Evolutionary conservation across 345 rosid species (phyloP).

Genomic region (Cardamine resedifolia): DNA sequence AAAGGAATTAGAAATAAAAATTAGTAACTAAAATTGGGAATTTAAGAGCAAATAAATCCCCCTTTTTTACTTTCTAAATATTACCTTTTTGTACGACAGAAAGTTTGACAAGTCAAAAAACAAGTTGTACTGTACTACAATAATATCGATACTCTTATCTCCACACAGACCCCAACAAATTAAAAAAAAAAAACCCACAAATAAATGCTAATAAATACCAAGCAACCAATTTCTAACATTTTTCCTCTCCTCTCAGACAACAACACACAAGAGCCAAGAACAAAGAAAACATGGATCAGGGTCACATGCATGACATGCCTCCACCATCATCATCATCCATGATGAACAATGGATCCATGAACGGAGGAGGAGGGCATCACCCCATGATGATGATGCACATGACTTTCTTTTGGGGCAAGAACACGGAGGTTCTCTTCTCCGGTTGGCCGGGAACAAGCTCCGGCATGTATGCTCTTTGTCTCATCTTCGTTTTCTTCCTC

Average conservation of each 20-base stretch:
- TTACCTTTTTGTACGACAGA: slow-evolving; percentile 22
- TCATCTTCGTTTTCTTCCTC: slow-evolving; percentile 58
- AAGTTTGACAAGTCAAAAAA: slow-evolving; percentile 12
- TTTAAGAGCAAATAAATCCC: neutral
- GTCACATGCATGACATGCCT: slow-evolving; percentile 35
- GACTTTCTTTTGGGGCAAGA: slow-evolving; percentile 77
- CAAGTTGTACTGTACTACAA: slow-evolving; percentile 19
- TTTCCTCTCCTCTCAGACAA: slow-evolving; percentile 15
- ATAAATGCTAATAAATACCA: slow-evolving; percentile 15
- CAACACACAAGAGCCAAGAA: slow-evolving; percentile 20
- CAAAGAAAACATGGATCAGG: slow-evolving; percentile 35
- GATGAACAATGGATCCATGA: slow-evolving; percentile 40
- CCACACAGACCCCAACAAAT: slow-evolving; percentile 21
- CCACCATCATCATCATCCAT: slow-evolving; percentile 35
- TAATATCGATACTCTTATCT: slow-evolving; percentile 16
- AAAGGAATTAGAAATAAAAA: neutral
- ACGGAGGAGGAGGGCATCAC: slow-evolving; percentile 22
- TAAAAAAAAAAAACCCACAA: neutral
- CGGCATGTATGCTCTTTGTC: slow-evolving; percentile 68
- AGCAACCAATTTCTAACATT: neutral
- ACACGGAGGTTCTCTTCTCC: slow-evolving; percentile 57
- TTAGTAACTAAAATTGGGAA: neutral
- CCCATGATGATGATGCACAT: slow-evolving; percentile 40
- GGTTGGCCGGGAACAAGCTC: slow-evolving; percentile 77
- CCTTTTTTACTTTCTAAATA: slow-evolving; percentile 11